These are phyloP conservation scores for Peronospora farinosa DNA, from an alignment of 352 stramenopile species.

Conservation along the genomic window DNA sequence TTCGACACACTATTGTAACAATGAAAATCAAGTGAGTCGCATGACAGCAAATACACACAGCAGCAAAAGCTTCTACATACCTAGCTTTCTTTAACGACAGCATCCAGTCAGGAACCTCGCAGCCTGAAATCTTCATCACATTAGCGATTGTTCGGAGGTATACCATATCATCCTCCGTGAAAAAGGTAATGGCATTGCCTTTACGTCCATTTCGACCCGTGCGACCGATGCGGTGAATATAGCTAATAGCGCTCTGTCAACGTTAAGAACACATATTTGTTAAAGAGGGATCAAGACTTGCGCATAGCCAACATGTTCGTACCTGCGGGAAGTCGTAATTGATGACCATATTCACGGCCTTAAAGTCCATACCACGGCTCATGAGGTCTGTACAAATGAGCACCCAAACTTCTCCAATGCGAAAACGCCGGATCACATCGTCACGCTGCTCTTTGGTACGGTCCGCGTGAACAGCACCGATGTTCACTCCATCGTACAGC, in stretches of 20 bases:
- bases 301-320: conserved; percentile 2
- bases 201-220: conserved; percentile 90
- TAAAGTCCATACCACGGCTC: conserved; percentile 98
- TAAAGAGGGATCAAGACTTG: not conserved
- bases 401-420: conserved; percentile 95
- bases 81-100: conserved; percentile 91
- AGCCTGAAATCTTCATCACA: conserved; percentile 97
- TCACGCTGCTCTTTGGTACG: conserved; percentile 91
- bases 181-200: conserved; percentile 95
- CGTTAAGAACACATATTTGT: conserved; percentile 6
- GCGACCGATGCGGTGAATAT: conserved; percentile 97
- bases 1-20: conserved; percentile 41
- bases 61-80: conserved; percentile 24
- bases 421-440: conserved; percentile 92
- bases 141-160: conserved; percentile 96
- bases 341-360: conserved; percentile 98
- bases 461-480: conserved; percentile 97
- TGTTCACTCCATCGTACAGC: conserved; percentile 95
- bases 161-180: conserved; percentile 94
- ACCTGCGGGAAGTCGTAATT: conserved; percentile 98
- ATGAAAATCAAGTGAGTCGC: conserved; percentile 5
- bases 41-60: conserved; percentile 3
- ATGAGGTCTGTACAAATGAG: conserved; percentile 99
- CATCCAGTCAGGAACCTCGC: conserved; percentile 98
- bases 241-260: conserved; percentile 81